Conservation (phyloP, 352 stramenopile species). For the Pythium pyrilobum region DNA sequence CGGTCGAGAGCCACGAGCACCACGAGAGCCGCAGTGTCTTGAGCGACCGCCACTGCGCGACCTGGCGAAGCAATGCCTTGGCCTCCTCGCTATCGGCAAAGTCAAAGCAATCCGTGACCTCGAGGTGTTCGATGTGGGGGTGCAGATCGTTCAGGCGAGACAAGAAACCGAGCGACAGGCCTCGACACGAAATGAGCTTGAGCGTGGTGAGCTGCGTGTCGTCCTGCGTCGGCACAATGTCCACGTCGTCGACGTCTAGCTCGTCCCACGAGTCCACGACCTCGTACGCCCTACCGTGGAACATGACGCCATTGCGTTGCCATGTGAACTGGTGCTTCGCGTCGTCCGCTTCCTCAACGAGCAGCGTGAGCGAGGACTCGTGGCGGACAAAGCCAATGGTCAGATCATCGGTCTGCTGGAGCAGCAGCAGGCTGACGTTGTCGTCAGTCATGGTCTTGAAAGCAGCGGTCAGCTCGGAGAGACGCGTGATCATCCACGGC, state of each 20-base stretch:
- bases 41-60: slow-evolving; percentile 47
- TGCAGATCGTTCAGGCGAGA: slow-evolving; percentile 33
- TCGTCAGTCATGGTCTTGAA: slow-evolving; percentile 69
- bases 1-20: slow-evolving; percentile 77
- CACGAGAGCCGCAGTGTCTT: slow-evolving; percentile 72
- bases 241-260: slow-evolving; percentile 61
- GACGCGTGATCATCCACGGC: slow-evolving; percentile 70
- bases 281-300: slow-evolving; percentile 20
- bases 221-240: slow-evolving; percentile 55
- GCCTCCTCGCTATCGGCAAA: slow-evolving; percentile 32
- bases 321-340: slow-evolving; percentile 38
- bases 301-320: slow-evolving; percentile 21
- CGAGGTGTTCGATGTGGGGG: slow-evolving; percentile 47
- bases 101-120: slow-evolving; percentile 73
- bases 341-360: slow-evolving; percentile 30
- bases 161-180: slow-evolving; percentile 47
- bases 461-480: slow-evolving; percentile 55
- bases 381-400: slow-evolving; percentile 68
- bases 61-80: slow-evolving; percentile 37
- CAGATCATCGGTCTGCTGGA: slow-evolving; percentile 50
- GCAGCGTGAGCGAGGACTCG: slow-evolving; percentile 35
- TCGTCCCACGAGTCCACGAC: slow-evolving; percentile 70
- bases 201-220: slow-evolving; percentile 48
- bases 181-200: slow-evolving; percentile 64
- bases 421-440: slow-evolving; percentile 56